A percentile compares a stretch with the other conserved stretches of the same genome.
These are phyloP conservation scores for Coniochaeta prunicola DNA, from an alignment of 2,329 filamentous ascomycete species.

Conservation along the genomic window DNA sequence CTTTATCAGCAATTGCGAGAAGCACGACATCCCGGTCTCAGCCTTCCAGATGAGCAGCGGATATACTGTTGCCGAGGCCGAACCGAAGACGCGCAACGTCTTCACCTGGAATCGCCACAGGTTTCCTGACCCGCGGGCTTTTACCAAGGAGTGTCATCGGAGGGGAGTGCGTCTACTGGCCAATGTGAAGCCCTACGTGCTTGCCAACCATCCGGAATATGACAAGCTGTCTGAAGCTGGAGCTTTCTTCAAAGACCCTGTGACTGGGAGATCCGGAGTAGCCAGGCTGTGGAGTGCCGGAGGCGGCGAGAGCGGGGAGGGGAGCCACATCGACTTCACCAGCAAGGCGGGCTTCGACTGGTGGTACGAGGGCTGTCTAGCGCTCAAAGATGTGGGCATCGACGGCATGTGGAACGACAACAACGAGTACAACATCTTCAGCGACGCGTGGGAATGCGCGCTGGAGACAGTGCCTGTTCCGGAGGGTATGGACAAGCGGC, in stretches of 20 bases:
- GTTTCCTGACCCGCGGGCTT: conserved; percentile 61
- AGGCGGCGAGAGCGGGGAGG: conserved; percentile 61
- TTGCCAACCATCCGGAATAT: conserved; percentile 61
- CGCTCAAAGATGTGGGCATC: conserved; percentile 55
- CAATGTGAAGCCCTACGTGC: conserved; percentile 68
- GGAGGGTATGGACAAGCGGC: conserved; percentile 24
- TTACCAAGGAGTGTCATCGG: conserved; percentile 53
- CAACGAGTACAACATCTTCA: conserved; percentile 53
- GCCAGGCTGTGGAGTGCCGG: conserved; percentile 66
- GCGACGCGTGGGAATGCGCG: conserved; percentile 58
- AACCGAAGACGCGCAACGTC: conserved; percentile 63
- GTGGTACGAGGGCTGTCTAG: conserved; percentile 63
- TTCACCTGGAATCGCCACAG: conserved; percentile 66
- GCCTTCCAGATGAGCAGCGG: conserved; percentile 68
- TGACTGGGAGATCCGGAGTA: conserved; percentile 42
- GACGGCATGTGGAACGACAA: conserved; percentile 69
- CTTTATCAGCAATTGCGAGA: conserved; percentile 53
- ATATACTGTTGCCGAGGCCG: conserved; percentile 59
- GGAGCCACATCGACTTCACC: conserved; percentile 68
- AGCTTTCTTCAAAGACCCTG: conserved; percentile 57
- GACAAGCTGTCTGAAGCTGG: conserved; percentile 47
- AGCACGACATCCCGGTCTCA: conserved; percentile 62
- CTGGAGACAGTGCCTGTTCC: conserved; percentile 33
- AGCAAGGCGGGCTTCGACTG: conserved; percentile 59
- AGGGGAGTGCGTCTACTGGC: conserved; percentile 61